Evolutionary conservation across 2,329 filamentous ascomycete species (phyloP).

Genomic region (Volutella citrinella): DNA sequence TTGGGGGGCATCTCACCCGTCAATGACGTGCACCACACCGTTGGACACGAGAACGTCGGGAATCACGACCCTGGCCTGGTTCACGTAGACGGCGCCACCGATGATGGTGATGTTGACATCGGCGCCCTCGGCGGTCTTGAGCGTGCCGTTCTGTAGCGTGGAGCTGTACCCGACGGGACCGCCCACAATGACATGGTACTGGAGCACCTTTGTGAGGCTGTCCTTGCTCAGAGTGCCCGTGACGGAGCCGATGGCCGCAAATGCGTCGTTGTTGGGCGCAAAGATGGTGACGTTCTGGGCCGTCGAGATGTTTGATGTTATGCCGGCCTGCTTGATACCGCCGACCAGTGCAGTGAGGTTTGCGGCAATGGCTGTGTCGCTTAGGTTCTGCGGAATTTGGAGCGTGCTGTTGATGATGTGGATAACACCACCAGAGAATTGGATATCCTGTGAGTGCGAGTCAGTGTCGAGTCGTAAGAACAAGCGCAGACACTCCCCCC

Average conservation of each 20-base stretch:
- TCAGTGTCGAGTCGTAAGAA: neutral
- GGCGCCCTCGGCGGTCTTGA: slow-evolving; percentile 22
- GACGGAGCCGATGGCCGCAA: slow-evolving; percentile 51
- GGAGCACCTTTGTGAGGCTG: slow-evolving; percentile 48
- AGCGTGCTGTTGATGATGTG: slow-evolving; percentile 49
- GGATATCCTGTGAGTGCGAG: slow-evolving; percentile 32
- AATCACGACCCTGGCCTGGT: slow-evolving; percentile 42
- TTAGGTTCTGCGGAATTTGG: slow-evolving; percentile 29
- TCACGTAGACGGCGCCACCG: slow-evolving; percentile 34
- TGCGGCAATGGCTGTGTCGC: slow-evolving; percentile 25
- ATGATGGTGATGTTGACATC: slow-evolving; percentile 42
- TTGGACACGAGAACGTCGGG: slow-evolving; percentile 51
- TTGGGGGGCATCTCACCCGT: too few species aligned
- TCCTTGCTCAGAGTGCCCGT: slow-evolving; percentile 41
- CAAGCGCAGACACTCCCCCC: too few species aligned
- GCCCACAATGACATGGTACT: slow-evolving; percentile 62
- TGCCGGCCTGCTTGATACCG: slow-evolving; percentile 22
- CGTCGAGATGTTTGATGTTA: slow-evolving; percentile 20
- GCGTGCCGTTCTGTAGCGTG: slow-evolving; percentile 22
- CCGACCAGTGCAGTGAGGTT: slow-evolving; percentile 20
- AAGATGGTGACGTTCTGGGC: slow-evolving; percentile 53
- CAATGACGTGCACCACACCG: slow-evolving; percentile 56
- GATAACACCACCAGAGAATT: slow-evolving; percentile 43
- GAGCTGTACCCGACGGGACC: slow-evolving; percentile 40
- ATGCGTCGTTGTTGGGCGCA: slow-evolving; percentile 57